A percentile compares a stretch with the other conserved stretches of the same genome.
phyloP scores from a whole-genome alignment of 129 eudicot species.

The Solidago caesia region DNA sequence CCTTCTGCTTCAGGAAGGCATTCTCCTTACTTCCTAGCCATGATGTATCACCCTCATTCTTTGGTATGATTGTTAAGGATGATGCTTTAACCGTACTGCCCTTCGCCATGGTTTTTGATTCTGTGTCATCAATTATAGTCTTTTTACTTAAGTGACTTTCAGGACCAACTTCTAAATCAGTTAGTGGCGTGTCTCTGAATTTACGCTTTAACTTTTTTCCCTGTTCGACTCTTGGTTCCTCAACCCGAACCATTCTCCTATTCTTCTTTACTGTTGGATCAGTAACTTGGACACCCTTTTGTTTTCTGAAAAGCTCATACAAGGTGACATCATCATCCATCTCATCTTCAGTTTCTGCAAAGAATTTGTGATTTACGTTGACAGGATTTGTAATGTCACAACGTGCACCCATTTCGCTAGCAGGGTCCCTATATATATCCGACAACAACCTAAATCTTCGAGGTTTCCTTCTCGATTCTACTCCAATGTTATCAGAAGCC shows the following conservation, averaged over 20 bases:
- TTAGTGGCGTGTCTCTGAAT: background rate
- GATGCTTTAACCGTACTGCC: slow-evolving; percentile 3
- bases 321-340: slow-evolving; percentile 29
- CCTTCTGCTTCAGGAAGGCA: background rate
- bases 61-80: background rate
- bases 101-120: background rate
- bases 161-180: background rate
- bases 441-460: slow-evolving; percentile 31
- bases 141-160: background rate
- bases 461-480: slow-evolving; percentile 6
- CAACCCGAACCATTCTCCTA: background rate
- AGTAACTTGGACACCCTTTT: slow-evolving; percentile 13
- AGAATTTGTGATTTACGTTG: slow-evolving; percentile 19
- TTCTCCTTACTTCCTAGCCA: background rate
- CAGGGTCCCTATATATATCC: slow-evolving; percentile 33
- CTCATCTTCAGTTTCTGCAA: slow-evolving; percentile 31
- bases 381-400: slow-evolving; percentile 17
- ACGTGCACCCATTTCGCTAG: background rate
- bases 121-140: background rate
- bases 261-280: background rate
- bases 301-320: slow-evolving; percentile 21
- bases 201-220: slow-evolving; percentile 9
- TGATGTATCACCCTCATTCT: background rate
- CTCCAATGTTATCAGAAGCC: background rate
- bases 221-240: background rate